Evolutionary conservation across 2,329 filamentous ascomycete species (phyloP).

Genomic region (Penicillium sp.): DNA sequence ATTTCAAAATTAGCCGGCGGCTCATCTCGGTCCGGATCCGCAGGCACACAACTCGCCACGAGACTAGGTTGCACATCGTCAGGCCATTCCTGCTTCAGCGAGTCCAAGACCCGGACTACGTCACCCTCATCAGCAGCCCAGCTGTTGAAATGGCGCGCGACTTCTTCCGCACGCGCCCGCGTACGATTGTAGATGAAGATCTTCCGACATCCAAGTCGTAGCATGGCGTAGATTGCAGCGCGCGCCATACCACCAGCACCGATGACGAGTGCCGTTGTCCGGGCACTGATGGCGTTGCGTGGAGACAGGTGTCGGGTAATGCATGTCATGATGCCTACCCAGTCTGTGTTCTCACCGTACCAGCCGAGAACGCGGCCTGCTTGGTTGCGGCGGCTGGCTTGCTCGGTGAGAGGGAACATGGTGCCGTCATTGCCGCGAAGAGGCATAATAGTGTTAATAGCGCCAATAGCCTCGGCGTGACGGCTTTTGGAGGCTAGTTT

Average conservation of each 20-base stretch:
- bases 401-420: slow-evolving; percentile 39
- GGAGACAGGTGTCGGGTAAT: slow-evolving; percentile 45
- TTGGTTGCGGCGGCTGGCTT: slow-evolving; percentile 45
- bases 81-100: slow-evolving; percentile 65
- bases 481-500: slow-evolving; percentile 42
- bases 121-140: slow-evolving; percentile 43
- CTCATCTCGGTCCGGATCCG: slow-evolving; percentile 63
- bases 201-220: slow-evolving; percentile 73
- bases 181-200: slow-evolving; percentile 77
- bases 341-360: slow-evolving; percentile 50
- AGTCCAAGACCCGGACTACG: slow-evolving; percentile 56
- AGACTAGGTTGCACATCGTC: slow-evolving; percentile 68
- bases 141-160: slow-evolving; percentile 69
- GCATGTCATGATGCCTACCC: slow-evolving; percentile 46
- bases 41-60: slow-evolving; percentile 74
- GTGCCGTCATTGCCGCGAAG: slow-evolving; percentile 41
- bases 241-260: slow-evolving; percentile 74
- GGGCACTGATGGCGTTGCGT: slow-evolving; percentile 55
- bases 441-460: slow-evolving; percentile 48
- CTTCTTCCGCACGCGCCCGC: slow-evolving; percentile 62
- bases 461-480: slow-evolving; percentile 48
- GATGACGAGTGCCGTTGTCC: slow-evolving; percentile 55
- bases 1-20: slow-evolving; percentile 70
- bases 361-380: slow-evolving; percentile 43
- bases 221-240: slow-evolving; percentile 74